Base-by-base conservation (phyloP, 495 filamentous ascomycete species). In the Achaetomiella virescens region DNA sequence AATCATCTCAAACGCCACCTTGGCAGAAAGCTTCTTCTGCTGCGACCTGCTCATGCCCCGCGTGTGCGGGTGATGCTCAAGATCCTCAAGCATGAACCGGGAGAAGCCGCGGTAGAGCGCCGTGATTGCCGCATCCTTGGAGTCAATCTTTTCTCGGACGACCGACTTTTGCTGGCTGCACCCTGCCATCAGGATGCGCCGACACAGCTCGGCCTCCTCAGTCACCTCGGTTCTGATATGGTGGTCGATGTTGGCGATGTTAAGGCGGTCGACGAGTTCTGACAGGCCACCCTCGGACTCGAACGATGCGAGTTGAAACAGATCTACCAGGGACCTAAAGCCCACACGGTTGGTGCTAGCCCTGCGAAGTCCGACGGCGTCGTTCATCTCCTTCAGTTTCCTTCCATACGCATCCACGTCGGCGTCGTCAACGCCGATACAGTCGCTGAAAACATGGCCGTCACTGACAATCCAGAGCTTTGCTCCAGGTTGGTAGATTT, bases 61-160 rank as follows among this genome's bases (percentile, higher is more conserved):
- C 6, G 66, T 64, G 3, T 59, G 48, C 0, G 65, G 62, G 44
- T 70, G 66, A 18, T 61, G 52, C 44, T 68, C 63, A 10, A 77
- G 60, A 51, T 77, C 74, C 48, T 77, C 71, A 1, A 75, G 63
- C 74, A 77, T 76, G 44, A 77, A 77, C n/a, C 65, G 61, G 14
- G 71, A 70, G 41, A 76, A 71, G 1, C 74, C 73, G 8, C 73
- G 70, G 59, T 77, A 76, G 15, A 74, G 65, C 0, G 70, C 70
- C 3, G 75, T 56, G 18, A 66, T 62, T 2, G 64, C 61, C 0
- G 61, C 4, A 29, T 76, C 70, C 45, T 66, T 60, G 6, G 55
- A 61, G 3, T 72, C 64, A 35, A 77, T 74, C 36, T 57, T 64
- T 10, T 55, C 53, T 15, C 73, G 64, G 22, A 76, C 58, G 0